A percentile compares a stretch with the other conserved stretches of the same genome.
These are phyloP conservation scores for Vanderwaltozyma tropicalis DNA, from an alignment of 805 yeast species.

Conservation along the genomic window DNA sequence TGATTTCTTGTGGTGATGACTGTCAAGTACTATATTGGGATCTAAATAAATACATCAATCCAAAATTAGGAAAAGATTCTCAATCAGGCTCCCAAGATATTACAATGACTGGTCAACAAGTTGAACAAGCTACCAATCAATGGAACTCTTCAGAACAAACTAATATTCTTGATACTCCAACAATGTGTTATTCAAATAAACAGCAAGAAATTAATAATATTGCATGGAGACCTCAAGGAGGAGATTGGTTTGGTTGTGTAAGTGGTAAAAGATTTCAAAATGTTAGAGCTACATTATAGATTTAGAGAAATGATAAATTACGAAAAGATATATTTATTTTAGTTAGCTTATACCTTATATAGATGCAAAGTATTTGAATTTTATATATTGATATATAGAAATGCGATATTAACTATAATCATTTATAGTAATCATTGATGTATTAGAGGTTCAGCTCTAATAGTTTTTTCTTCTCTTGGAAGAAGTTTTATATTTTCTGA, in stretches of 20 bases:
- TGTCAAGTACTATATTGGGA: constrained; percentile 70
- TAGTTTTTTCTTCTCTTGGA: neutral
- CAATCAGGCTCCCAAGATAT: constrained; percentile 1
- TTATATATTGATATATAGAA: no score
- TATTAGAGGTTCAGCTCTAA: neutral
- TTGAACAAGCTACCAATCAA: neutral
- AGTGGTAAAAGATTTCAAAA: constrained; percentile 31
- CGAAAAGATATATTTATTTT: neutral
- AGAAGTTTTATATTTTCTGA: constrained; percentile 5
- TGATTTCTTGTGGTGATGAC: constrained; percentile 60
- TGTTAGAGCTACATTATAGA: constrained; percentile 21
- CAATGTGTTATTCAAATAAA: constrained; percentile 44
- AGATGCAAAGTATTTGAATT: neutral
- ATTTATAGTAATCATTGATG: neutral
- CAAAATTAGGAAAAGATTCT: neutral
- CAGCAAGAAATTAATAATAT: constrained; percentile 66
- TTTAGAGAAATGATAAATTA: no score
- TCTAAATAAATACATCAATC: constrained; percentile 25
- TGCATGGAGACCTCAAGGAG: constrained; percentile 53
- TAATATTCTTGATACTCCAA: constrained; percentile 16
- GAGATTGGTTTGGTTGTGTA: constrained; percentile 67
- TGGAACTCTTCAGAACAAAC: constrained; percentile 1
- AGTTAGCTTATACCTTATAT: neutral
- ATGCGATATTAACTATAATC: no score
- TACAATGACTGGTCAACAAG: constrained; percentile 1